These are phyloP conservation scores for Apiospora pterosperma DNA, from an alignment of 2,329 filamentous ascomycete genomes.

Conservation along the genomic window DNA sequence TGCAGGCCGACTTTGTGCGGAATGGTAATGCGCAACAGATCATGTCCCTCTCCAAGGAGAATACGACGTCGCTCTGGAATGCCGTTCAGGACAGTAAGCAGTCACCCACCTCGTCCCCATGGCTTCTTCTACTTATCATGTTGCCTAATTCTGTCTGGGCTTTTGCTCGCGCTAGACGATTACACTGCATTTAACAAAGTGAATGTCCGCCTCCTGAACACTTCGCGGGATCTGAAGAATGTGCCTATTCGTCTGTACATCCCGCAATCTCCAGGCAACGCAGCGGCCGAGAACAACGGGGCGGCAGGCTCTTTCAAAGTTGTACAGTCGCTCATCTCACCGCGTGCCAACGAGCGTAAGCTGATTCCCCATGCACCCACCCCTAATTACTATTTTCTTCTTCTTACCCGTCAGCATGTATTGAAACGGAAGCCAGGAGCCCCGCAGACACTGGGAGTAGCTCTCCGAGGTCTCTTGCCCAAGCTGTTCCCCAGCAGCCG, in stretches of 20 bases:
- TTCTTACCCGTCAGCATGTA: not conserved
- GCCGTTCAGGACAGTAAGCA: constrained; percentile 68
- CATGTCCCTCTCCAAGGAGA: constrained; percentile 81
- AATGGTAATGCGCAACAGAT: constrained; percentile 87
- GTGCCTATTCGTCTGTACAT: constrained; percentile 89
- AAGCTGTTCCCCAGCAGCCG: constrained; percentile 82
- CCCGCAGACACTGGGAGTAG: constrained; percentile 65
- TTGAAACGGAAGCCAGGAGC: constrained; percentile 16
- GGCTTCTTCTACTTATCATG: not conserved
- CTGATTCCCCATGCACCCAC: constrained; percentile 13
- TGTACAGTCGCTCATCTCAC: constrained; percentile 70
- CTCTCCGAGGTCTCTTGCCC: constrained; percentile 72
- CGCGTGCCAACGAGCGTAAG: constrained; percentile 30
- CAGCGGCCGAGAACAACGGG: constrained; percentile 25
- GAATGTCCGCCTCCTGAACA: constrained; percentile 72
- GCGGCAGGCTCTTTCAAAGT: constrained; percentile 59
- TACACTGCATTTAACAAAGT: constrained; percentile 69
- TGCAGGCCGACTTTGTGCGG: constrained; percentile 75
- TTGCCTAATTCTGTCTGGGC: not conserved
- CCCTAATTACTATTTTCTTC: not conserved
- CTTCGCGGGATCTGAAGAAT: constrained; percentile 71
- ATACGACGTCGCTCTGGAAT: constrained; percentile 80
- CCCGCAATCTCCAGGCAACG: constrained; percentile 47
- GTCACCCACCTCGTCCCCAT: not conserved
- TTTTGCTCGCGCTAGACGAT: constrained; percentile 54